Evolutionary conservation across 2,329 filamentous ascomycete species (phyloP).

Genomic region (Pestalotiopsis sp.): DNA sequence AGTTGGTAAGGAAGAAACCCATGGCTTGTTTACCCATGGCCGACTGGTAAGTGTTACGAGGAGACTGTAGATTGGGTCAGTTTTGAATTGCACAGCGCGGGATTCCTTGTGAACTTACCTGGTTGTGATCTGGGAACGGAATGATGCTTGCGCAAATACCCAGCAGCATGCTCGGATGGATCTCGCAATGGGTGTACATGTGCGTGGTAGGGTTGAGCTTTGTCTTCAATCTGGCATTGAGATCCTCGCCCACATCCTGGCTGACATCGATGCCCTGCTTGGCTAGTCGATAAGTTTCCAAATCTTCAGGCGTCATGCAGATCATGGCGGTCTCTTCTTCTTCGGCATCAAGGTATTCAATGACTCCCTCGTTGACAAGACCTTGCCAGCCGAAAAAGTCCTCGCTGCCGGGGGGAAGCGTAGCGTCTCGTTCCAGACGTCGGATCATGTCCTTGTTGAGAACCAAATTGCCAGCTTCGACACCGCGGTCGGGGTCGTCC

Average conservation of each 20-base stretch:
- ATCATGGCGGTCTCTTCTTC: slow-evolving; percentile 99
- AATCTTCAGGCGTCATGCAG: slow-evolving; percentile 95
- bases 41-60: slow-evolving; percentile 98
- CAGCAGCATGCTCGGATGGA: slow-evolving; percentile 98
- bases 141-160: slow-evolving; percentile 99
- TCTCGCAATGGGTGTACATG: slow-evolving; percentile 97
- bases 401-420: slow-evolving; percentile 60
- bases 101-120: slow-evolving; percentile 49
- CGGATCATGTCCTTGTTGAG: slow-evolving; percentile 81
- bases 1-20: slow-evolving; percentile 98
- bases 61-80: slow-evolving; percentile 63
- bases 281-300: slow-evolving; percentile 74
- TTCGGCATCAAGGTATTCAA: slow-evolving; percentile 96
- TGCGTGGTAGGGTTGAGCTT: slow-evolving; percentile 85
- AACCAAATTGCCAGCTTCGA: slow-evolving; percentile 69
- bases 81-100: not conserved
- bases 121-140: slow-evolving; percentile 98
- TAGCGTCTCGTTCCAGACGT: slow-evolving; percentile 73
- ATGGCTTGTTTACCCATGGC: slow-evolving; percentile 99
- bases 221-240: slow-evolving; percentile 85
- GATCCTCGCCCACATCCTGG: slow-evolving; percentile 65
- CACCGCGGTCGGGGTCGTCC: slow-evolving; percentile 65
- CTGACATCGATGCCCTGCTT: slow-evolving; percentile 66
- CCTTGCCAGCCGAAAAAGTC: slow-evolving; percentile 85
- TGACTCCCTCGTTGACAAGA: slow-evolving; percentile 78